Percentiles rank a stretch among this genome's conserved stretches.
Conservation (phyloP, 2,329 filamentous ascomycete species). For the Tolypocladium tropicale region DNA sequence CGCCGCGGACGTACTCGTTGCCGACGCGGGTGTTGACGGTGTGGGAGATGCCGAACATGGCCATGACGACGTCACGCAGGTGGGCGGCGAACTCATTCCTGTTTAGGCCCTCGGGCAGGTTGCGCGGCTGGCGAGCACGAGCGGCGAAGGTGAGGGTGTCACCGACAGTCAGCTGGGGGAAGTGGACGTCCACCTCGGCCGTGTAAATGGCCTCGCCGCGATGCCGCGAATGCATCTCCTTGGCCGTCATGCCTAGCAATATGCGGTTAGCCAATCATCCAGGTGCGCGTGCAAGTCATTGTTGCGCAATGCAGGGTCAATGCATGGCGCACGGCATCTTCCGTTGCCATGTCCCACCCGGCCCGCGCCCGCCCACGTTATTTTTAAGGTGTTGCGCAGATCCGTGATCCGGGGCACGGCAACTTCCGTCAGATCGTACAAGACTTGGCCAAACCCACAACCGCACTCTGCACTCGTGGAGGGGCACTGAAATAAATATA, state of each 20-base stretch:
- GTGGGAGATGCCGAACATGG: slow-evolving; percentile 64
- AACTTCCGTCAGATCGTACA: slow-evolving; percentile 2
- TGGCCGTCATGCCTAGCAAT: slow-evolving; percentile 45
- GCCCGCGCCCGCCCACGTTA: slow-evolving; percentile 3
- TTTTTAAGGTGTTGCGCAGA: neutral
- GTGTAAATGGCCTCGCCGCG: slow-evolving; percentile 83
- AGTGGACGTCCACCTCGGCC: slow-evolving; percentile 74
- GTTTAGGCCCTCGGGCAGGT: slow-evolving; percentile 48
- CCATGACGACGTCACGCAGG: slow-evolving; percentile 63
- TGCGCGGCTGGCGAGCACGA: slow-evolving; percentile 53
- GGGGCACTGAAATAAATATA: too few species aligned
- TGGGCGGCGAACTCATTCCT: slow-evolving; percentile 47
- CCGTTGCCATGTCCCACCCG: slow-evolving; percentile 1
- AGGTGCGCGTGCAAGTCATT: neutral
- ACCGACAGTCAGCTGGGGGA: slow-evolving; percentile 65
- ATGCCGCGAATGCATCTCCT: slow-evolving; percentile 69
- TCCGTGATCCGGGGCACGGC: slow-evolving; percentile 1
- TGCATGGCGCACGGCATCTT: slow-evolving; percentile 2
- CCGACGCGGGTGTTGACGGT: slow-evolving; percentile 64
- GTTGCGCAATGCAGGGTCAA: neutral
- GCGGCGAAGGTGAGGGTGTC: slow-evolving; percentile 74
- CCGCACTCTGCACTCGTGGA: neutral
- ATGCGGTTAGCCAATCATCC: slow-evolving; percentile 3
- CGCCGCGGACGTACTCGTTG: slow-evolving; percentile 65
- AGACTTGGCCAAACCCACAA: neutral